Conservation (phyloP, 257 asterid genomes). For the Solanum lycopersicoides region DNA sequence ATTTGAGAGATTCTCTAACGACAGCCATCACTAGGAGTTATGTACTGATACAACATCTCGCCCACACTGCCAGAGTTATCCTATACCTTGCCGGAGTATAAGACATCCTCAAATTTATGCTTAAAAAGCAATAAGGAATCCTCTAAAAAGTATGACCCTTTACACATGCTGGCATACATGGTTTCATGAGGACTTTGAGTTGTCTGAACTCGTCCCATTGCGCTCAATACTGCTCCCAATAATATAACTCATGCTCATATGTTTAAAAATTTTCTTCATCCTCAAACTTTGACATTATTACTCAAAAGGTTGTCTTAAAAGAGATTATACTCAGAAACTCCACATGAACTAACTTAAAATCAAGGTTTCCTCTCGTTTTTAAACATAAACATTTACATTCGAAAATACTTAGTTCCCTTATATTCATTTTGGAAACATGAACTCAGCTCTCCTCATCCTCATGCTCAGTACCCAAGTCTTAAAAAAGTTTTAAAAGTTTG, state of each 20-base stretch:
- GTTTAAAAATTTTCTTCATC: background rate
- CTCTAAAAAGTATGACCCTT: background rate
- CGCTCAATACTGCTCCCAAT: background rate
- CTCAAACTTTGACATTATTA: background rate
- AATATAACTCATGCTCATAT: background rate
- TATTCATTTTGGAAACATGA: background rate
- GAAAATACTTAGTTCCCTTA: background rate
- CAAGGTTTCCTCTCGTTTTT: background rate
- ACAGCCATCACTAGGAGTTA: too few relatives aligned
- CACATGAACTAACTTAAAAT: background rate
- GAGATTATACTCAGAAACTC: background rate
- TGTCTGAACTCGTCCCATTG: background rate
- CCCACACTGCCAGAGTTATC: background rate
- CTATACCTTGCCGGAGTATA: background rate
- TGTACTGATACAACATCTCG: background rate
- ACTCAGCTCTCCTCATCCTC: background rate
- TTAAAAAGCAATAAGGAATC: too few relatives aligned
- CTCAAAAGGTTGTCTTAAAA: background rate
- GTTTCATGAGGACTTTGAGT: background rate
- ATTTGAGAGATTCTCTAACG: background rate
- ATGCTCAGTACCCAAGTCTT: background rate
- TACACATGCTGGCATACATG: background rate
- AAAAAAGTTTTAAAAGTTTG: background rate
- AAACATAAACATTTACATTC: background rate
- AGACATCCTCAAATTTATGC: background rate